A percentile compares a stretch with the other conserved stretches of the same genome.
These are phyloP conservation scores for Cordyceps pruinosa DNA, from an alignment of 2,329 filamentous ascomycete genomes.

Conservation along the genomic window DNA sequence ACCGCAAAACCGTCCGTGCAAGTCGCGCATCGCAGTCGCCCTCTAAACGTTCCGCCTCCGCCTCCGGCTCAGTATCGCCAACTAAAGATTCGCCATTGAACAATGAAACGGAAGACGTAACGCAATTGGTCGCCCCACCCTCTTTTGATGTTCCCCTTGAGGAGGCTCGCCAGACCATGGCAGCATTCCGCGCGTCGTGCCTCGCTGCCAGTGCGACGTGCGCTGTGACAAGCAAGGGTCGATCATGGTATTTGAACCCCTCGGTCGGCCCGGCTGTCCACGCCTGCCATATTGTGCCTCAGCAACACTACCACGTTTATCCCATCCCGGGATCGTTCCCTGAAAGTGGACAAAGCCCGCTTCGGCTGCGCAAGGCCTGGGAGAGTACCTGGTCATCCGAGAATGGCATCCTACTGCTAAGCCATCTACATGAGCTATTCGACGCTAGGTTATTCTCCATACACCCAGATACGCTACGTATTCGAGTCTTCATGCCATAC, in stretches of 20 bases:
- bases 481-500: slow-evolving; percentile 18
- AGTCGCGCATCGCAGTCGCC: neutral
- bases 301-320: neutral
- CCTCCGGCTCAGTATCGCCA: neutral
- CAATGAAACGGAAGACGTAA: neutral
- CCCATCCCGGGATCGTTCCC: neutral
- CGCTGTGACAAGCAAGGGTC: neutral
- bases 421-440: slow-evolving; percentile 17
- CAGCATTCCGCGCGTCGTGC: neutral
- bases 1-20: neutral
- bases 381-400: neutral
- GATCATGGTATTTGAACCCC: neutral
- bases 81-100: neutral
- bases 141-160: neutral
- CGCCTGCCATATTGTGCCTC: neutral
- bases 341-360: neutral
- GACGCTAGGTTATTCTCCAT: slow-evolving; percentile 19
- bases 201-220: neutral
- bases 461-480: slow-evolving; percentile 16
- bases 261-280: neutral
- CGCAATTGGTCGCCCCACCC: neutral
- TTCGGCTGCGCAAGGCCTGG: neutral
- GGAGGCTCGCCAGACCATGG: neutral
- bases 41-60: neutral
- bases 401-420: slow-evolving; percentile 17